Conservation (phyloP, 441 rosid species). For the Bruguiera hainesii region DNA sequence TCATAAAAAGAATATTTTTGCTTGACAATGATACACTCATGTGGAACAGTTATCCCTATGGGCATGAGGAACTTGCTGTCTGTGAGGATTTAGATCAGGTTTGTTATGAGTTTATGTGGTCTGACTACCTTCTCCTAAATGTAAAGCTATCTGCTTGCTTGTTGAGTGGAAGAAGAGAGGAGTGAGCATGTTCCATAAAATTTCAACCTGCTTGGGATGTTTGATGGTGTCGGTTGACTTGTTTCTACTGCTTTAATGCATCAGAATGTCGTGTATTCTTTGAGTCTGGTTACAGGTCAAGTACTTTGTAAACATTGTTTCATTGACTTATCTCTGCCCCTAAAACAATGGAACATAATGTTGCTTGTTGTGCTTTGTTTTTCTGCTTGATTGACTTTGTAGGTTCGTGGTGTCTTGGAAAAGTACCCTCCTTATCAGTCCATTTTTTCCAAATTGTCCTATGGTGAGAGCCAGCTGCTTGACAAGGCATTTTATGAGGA, state of each 20-base stretch:
- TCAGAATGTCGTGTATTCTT: not conserved
- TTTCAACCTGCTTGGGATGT: not conserved
- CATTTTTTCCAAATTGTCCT: constrained; percentile 74
- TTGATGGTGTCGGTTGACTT: not conserved
- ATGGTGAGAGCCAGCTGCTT: constrained; percentile 94
- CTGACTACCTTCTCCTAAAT: not conserved
- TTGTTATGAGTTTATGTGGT: constrained; percentile 9
- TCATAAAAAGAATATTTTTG: not conserved
- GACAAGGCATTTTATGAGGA: constrained; percentile 98
- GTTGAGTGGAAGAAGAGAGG: not conserved
- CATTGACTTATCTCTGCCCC: not conserved
- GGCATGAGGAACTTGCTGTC: constrained; percentile 95
- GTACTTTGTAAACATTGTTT: not conserved
- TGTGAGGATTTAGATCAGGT: constrained; percentile 98
- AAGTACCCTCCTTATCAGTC: constrained; percentile 93
- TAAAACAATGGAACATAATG: too few relatives aligned
- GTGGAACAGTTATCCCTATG: constrained; percentile 73
- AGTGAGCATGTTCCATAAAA: not conserved
- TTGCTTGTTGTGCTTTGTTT: too few relatives aligned
- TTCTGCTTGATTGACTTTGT: constrained; percentile 6
- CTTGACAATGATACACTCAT: constrained; percentile 10
- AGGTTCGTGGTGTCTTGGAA: constrained; percentile 95
- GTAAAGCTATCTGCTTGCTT: not conserved
- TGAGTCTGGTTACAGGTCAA: not conserved
- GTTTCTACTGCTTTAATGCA: not conserved